Percentiles rank a stretch among this genome's conserved stretches.
phyloP scores from a whole-genome alignment of 1,284 basidiomycete genomes.

The Papiliotrema flavescens region DNA sequence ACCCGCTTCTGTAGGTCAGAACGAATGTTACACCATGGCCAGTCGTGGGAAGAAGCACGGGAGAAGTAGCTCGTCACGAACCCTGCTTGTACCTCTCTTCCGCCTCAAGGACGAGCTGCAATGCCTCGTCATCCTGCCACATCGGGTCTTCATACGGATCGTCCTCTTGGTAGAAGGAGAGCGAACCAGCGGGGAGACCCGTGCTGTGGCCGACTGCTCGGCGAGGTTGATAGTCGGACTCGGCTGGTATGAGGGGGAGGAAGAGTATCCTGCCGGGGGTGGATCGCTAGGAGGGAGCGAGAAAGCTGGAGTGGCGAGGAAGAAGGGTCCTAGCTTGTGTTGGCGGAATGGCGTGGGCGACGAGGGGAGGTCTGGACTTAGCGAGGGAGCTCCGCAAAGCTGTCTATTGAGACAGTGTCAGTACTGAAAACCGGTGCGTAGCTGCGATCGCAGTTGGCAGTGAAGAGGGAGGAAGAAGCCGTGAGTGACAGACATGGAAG shows the following conservation, averaged over 20 bases:
- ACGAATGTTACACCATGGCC: too few species aligned
- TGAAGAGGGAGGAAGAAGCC: too few species aligned
- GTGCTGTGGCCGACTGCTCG: background rate
- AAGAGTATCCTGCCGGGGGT: background rate
- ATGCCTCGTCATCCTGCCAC: constrained; percentile 3
- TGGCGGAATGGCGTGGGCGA: too few species aligned
- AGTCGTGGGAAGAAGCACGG: too few species aligned
- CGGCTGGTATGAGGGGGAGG: background rate
- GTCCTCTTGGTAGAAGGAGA: background rate
- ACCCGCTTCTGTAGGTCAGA: too few species aligned
- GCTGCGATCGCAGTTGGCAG: too few species aligned
- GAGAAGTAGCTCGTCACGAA: background rate
- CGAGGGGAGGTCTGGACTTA: too few species aligned
- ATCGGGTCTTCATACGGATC: background rate
- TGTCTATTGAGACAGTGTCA: too few species aligned
- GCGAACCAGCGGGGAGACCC: background rate
- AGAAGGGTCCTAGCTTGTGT: background rate
- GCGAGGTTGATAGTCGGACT: too few species aligned
- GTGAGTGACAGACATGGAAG: too few species aligned
- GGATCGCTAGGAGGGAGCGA: background rate
- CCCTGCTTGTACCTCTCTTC: background rate
- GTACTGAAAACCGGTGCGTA: too few species aligned
- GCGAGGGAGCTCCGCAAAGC: too few species aligned
- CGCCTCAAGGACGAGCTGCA: background rate
- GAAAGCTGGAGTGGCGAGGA: background rate